A percentile compares a stretch with the other conserved stretches of the same genome.
phyloP scores from a whole-genome alignment of 2,329 filamentous ascomycete species.

The Hypoxylon sp. region DNA sequence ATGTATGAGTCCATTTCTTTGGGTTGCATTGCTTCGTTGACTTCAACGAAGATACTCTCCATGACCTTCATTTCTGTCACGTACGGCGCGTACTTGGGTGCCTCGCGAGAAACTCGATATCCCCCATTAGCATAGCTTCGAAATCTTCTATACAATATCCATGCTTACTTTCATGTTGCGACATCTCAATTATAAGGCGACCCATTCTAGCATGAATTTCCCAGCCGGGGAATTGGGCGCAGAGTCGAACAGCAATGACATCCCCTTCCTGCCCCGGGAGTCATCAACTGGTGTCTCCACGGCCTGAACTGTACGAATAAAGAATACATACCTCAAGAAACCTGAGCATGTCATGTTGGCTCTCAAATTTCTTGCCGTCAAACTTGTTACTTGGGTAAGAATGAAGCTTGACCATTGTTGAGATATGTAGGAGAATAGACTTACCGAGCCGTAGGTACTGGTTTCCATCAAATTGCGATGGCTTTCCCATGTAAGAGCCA shows the following conservation, averaged over 20 bases:
- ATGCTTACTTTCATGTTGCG: not conserved
- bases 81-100: not conserved
- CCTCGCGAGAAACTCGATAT: not conserved
- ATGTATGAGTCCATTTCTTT: not conserved
- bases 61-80: not conserved
- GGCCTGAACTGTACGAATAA: not conserved
- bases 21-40: not conserved
- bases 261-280: not conserved
- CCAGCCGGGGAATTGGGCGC: not conserved
- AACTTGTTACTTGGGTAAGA: not conserved
- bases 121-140: not conserved
- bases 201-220: not conserved
- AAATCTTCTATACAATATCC: not conserved
- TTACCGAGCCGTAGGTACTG: not conserved
- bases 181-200: not conserved
- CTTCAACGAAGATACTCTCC: not conserved
- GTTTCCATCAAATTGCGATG: not conserved
- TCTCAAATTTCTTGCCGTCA: not conserved
- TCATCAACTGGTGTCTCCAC: not conserved
- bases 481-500: not conserved
- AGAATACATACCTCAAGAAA: constrained; percentile 1
- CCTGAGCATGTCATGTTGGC: not conserved
- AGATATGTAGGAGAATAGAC: not conserved
- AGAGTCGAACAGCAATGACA: constrained; percentile 2
- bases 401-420: not conserved